Evolutionary conservation across 305 asterid genomes (phyloP).

Genomic region (Fraxinus greggii): DNA sequence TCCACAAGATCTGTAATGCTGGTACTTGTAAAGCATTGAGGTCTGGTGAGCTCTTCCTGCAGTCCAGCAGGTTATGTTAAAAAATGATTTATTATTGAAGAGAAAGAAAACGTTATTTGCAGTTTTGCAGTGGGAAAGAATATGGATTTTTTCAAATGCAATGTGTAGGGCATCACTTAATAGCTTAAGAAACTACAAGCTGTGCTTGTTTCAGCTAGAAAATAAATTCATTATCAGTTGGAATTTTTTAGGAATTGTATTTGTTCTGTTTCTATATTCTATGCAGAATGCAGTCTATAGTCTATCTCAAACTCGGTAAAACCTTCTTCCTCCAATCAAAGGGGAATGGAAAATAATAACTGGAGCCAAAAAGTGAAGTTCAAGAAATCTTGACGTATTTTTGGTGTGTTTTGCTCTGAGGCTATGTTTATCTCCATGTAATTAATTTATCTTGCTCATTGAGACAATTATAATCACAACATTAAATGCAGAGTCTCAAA

Average conservation of each 20-base stretch:
- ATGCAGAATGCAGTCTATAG: not conserved
- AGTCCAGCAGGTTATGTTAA: not conserved
- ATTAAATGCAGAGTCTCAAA: not conserved
- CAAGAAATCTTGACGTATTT: not conserved
- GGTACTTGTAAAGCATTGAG: not conserved
- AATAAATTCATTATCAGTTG: not conserved
- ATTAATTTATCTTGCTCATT: not conserved
- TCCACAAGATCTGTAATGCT: not conserved
- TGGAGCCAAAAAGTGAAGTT: not conserved
- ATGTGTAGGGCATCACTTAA: not conserved
- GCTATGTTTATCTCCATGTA: not conserved
- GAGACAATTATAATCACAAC: slow-evolving; percentile 11
- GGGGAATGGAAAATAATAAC: not conserved
- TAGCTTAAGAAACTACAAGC: not conserved
- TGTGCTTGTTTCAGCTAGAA: not conserved
- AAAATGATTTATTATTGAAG: not conserved
- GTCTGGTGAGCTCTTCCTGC: not conserved
- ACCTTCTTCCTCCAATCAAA: not conserved
- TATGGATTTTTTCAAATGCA: not conserved
- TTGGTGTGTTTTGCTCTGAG: not conserved
- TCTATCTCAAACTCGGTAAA: not conserved
- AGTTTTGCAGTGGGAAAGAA: not conserved
- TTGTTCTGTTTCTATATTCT: not conserved
- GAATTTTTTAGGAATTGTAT: not conserved
- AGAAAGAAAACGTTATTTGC: not conserved